Evolutionary conservation across 1,284 basidiomycete species (phyloP), one percentile per base, ranked within the genome.

Genomic region (Tilletiaria anomala): DNA sequence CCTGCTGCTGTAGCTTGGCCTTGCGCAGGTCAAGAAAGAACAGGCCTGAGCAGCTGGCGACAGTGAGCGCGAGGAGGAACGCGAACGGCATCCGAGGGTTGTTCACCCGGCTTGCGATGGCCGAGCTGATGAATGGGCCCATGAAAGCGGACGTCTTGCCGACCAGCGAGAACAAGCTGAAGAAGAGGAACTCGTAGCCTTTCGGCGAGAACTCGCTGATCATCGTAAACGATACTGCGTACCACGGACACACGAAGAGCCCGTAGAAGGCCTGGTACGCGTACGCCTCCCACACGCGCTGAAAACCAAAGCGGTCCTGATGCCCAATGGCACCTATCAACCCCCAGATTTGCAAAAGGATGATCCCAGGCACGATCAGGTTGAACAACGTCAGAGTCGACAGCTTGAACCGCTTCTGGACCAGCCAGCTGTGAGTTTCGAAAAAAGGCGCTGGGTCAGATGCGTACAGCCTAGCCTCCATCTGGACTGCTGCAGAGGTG

Each of bases 241-340:
- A 87, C 71, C 84, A 87, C 0, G 84, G 83, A 6, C 82, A 83
- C 67, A 86, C 83, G 66, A 83, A 83, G 0, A 37, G n/a, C 4
- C 37, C 42, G 35, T 36, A 56, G 42, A 36, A 45, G 19, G 43
- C 45, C 35, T 48, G 37, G 37, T 43, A 41, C 11, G 4, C 1
- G 3, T 29, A 49, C 6, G 37, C 24, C 56, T 52, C 50, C 23
- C 33, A 49, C 12, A 31, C 44, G 18, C 45, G 39, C 14, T 49
- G 50, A 34, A 51, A 54, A 5, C 84, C 84, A 40, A 87, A 69
- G 41, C 73, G 78, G 83, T 85, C 76, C 82, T 85, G 45, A 86
- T 78, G 1, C 83, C 83, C 37, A 2, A 86, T 73, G 76, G 83
- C 80, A 15, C 83, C 84, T 83, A 84, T 87, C 2, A 8, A 83